Conservation (phyloP, 371 early-diverging fungal species). For the Chytridiales sp. region DNA sequence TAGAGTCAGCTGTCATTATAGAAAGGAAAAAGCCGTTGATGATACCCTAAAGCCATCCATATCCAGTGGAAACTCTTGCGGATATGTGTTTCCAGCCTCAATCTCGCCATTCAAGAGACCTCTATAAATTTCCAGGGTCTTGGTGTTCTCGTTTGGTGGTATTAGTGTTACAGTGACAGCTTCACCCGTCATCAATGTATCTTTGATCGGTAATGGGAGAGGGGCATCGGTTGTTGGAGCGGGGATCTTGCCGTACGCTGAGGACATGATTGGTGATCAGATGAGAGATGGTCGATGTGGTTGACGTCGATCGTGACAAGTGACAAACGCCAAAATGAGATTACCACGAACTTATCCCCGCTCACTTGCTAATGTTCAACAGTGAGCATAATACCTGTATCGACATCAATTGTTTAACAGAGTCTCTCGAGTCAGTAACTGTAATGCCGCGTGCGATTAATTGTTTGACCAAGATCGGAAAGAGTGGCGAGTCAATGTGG, state of each 20-base stretch:
- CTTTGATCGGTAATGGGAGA: slow-evolving; percentile 37
- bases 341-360: no score
- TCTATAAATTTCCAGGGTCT: slow-evolving; percentile 50
- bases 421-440: no score
- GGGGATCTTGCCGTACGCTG: slow-evolving; percentile 11
- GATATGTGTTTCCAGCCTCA: slow-evolving; percentile 69
- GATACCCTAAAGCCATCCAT: slow-evolving; percentile 47
- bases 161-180: slow-evolving; percentile 15
- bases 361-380: no score
- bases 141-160: slow-evolving; percentile 16
- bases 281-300: no score
- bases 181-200: slow-evolving; percentile 24
- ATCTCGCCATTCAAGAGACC: slow-evolving; percentile 66
- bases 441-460: no score
- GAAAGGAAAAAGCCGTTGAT: slow-evolving; percentile 48
- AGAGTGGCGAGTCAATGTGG: no score
- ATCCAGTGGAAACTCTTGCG: slow-evolving; percentile 60
- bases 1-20: not conserved
- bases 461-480: no score
- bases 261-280: no score
- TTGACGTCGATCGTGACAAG: no score
- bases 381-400: no score
- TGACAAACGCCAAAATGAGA: no score
- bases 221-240: slow-evolving; percentile 5
- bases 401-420: no score